Percentiles rank a stretch among this genome's conserved stretches.
phyloP scores from a whole-genome alignment of 495 filamentous ascomycete species.

The Aspergillus homomorphus region DNA sequence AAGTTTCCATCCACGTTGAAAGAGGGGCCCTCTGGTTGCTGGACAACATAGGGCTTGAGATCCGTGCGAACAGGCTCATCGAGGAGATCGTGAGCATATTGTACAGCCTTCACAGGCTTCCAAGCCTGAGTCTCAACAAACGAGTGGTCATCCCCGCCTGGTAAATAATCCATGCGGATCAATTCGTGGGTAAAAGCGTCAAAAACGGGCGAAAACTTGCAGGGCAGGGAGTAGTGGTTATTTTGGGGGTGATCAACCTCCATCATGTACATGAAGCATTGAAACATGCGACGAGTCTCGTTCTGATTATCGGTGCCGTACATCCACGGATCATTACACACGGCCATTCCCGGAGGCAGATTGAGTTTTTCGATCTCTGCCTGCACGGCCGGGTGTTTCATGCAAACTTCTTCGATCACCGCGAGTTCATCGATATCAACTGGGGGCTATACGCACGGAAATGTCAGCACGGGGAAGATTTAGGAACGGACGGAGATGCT shows the following conservation, averaged over 20 bases:
- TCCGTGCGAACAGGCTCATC: slow-evolving; percentile 48
- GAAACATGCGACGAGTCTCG: slow-evolving; percentile 40
- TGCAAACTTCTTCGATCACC: slow-evolving; percentile 40
- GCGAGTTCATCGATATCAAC: slow-evolving; percentile 42
- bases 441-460: slow-evolving; percentile 27
- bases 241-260: slow-evolving; percentile 41
- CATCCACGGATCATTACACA: slow-evolving; percentile 49
- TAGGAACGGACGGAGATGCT: not conserved
- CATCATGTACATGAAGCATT: slow-evolving; percentile 47
- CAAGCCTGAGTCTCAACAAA: slow-evolving; percentile 35
- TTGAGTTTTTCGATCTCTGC: slow-evolving; percentile 44
- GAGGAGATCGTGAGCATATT: slow-evolving; percentile 42
- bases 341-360: slow-evolving; percentile 36
- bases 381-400: slow-evolving; percentile 39
- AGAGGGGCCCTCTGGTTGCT: slow-evolving; percentile 74
- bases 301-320: slow-evolving; percentile 39
- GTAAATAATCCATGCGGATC: slow-evolving; percentile 50
- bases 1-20: slow-evolving; percentile 55
- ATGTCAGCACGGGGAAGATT: not conserved
- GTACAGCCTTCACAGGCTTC: slow-evolving; percentile 55
- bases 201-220: slow-evolving; percentile 75
- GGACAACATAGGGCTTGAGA: slow-evolving; percentile 71
- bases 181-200: slow-evolving; percentile 62
- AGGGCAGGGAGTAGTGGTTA: slow-evolving; percentile 78
- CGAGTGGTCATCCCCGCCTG: slow-evolving; percentile 33